A percentile compares a stretch with the other conserved stretches of the same genome.
These are phyloP conservation scores for Trichophaea hybrida DNA, from an alignment of 2,329 filamentous ascomycete species.

Conservation along the genomic window DNA sequence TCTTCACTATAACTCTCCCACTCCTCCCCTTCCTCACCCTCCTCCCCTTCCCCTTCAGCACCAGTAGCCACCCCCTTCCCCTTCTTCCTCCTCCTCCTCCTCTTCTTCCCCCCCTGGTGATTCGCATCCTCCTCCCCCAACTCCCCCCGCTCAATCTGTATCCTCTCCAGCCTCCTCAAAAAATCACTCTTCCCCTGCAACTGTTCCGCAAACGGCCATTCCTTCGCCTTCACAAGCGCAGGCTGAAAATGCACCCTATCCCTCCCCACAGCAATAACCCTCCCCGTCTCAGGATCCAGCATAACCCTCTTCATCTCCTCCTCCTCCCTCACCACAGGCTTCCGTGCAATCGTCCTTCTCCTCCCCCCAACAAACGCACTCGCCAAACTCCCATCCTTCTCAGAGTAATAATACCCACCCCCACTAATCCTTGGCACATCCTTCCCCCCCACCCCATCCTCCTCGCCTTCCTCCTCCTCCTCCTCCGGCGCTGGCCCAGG, in stretches of 20 bases:
- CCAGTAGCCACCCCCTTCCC: not conserved
- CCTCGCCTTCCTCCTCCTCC: not conserved
- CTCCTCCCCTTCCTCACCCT: not conserved
- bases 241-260: not conserved
- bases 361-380: not conserved
- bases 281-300: not conserved
- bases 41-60: not conserved
- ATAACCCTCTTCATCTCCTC: not conserved
- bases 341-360: not conserved
- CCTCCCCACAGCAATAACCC: not conserved
- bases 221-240: conserved; percentile 3
- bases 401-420: conserved; percentile 4
- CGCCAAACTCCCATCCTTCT: not conserved
- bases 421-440: not conserved
- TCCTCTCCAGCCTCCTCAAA: not conserved
- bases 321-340: not conserved
- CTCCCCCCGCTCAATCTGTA: conserved; percentile 4
- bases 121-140: not conserved
- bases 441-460: not conserved
- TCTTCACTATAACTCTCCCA: not conserved
- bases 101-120: not conserved
- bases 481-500: not conserved
- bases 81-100: not conserved
- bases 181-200: conserved; percentile 1
- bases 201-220: conserved; percentile 4